Conservation (phyloP, 2,329 filamentous ascomycete genomes). For the Cordyceps farinosa region DNA sequence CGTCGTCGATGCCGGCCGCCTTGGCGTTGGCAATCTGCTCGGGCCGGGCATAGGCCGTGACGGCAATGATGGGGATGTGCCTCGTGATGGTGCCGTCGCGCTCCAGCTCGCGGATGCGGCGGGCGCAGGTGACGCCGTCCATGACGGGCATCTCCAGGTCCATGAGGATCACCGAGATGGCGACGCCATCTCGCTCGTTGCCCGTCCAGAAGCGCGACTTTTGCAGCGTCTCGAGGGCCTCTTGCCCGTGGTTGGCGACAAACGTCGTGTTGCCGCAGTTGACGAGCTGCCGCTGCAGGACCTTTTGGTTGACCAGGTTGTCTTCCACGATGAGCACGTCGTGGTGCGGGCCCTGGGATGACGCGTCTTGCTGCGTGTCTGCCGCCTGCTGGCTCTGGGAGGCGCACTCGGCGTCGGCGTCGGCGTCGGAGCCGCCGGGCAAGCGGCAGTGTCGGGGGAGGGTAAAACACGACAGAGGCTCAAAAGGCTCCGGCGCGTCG, state of each 20-base stretch:
- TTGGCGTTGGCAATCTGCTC: constrained; percentile 72
- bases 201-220: constrained; percentile 55
- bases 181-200: constrained; percentile 43
- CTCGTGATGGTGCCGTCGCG: constrained; percentile 54
- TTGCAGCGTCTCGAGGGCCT: constrained; percentile 56
- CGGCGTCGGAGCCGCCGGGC: constrained; percentile 18
- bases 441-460: constrained; percentile 18
- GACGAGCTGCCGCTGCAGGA: constrained; percentile 58
- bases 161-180: constrained; percentile 70
- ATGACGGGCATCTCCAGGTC: constrained; percentile 82
- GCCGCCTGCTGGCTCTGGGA: constrained; percentile 1
- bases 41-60: constrained; percentile 74
- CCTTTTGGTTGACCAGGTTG: constrained; percentile 64
- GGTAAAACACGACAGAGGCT: constrained; percentile 34
- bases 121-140: constrained; percentile 73
- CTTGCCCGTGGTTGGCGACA: constrained; percentile 62
- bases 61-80: constrained; percentile 76
- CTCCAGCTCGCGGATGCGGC: constrained; percentile 66
- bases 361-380: constrained; percentile 18
- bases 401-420: neutral
- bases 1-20: constrained; percentile 70
- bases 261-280: constrained; percentile 58
- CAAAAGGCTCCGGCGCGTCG: constrained; percentile 36
- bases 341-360: constrained; percentile 33
- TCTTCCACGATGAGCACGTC: constrained; percentile 65